Evolutionary conservation across 306 rosid species (phyloP), one percentile per base, ranked within the genome.

Genomic region (Medicago ruthenica): DNA sequence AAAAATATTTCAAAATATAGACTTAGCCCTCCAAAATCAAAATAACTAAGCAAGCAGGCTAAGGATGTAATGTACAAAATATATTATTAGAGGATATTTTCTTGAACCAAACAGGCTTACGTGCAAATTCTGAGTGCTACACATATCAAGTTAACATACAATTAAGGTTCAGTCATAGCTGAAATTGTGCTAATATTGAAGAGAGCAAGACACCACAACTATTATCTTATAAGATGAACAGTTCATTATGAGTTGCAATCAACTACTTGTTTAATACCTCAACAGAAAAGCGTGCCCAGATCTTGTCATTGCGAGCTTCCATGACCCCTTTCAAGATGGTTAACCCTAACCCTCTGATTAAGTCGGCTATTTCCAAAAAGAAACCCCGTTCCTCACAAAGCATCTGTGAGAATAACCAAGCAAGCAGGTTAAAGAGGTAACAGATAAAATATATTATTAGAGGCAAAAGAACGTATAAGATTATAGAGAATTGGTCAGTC

Each of bases 201-300:
- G n/a, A n/a, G n/a, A n/a, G n/a, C n/a, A n/a, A n/a, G 21, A n/a
- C 22, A 53, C 59, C 8, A 7, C 11, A 9, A n/a, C 37, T 34
- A 34, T 1, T 7, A 34, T 34, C 37, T 4, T 34, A 34, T 34
- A 34, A 34, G 37, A 4, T 34, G 37, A 34, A 34, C 7, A 34
- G 37, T 34, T 34, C 37, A 34, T 34, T 34, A 34, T 31, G 36
- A 34, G 37, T 48, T 61, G 39, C 13, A 39, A 59, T 27, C 5
- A 63, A n/a, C 66, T 60, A 34, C 42, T 4, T n/a, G 69, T 42
- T 67, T 71, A 76, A 80, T 87, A 92, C 99, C 99, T 95, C 99
- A 54, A 95, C 97, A 8, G 96, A 88, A 75, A 95, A 95, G 65
- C 91, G 89, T 17, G 99, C 99, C 99, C 99, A 95, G 83, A 92